Evolutionary conservation across 495 filamentous ascomycete genomes (phyloP), one percentile per base, ranked within the genome.

Genomic region (Penicillium taxi): DNA sequence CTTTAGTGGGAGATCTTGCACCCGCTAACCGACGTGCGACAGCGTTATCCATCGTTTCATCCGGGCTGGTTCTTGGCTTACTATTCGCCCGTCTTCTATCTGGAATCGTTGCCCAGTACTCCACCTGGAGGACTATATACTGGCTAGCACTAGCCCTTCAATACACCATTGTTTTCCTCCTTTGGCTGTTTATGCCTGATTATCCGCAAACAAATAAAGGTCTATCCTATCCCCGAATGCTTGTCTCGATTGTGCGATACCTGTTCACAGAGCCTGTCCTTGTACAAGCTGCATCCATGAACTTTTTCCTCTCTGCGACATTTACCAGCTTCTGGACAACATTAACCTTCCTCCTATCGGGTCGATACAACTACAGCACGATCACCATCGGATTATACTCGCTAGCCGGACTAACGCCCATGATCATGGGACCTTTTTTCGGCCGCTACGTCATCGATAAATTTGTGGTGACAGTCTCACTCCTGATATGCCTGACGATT

Each of bases 271-370:
- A 86, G 32, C 83, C 86, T 1, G 58, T 83, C 3, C 69, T 93
- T 2, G 67, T 81, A 0, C 84, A 90, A 48, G 73, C 73, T 3
- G 77, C 74, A 21, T 48, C 80, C 1, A 70, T 77, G 26, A 69
- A 71, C 1, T 72, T 80, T 44, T 70, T 74, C 41, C 64, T 63
- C 9, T 67, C 66, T 4, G 58, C 66, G 0, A 75, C 70, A 1
- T 84, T 84, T 53, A 84, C 78, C n/a, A 61, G 50, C 20, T 82
- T 80, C 65, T 93, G 85, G 86, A 91, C 86, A 2, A 90, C 85
- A 0, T 61, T 90, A 12, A 86, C 82, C 0, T 93, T 93, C 56
- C 71, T 90, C 14, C 70, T 91, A 5, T 72, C 81, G 1, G 72
- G 68, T 0, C 56, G 66, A 12, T 94, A 87, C 56, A 50, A 69